phyloP scores from a whole-genome alignment of 2,329 filamentous ascomycete genomes.

The Sordariomycetes sp. region DNA sequence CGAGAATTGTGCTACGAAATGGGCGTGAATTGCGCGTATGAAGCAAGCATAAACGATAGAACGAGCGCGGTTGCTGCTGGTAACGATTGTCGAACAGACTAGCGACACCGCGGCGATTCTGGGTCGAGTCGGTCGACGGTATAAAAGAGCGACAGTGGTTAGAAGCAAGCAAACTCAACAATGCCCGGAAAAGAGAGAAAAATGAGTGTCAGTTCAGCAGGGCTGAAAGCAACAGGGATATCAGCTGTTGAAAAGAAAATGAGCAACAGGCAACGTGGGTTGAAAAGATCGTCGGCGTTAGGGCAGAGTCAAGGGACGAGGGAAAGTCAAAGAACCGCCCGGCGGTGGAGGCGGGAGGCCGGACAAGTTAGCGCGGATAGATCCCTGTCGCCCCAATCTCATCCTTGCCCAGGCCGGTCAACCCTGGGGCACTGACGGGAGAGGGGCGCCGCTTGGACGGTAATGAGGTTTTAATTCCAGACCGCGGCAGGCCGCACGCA shows the following conservation, averaged over 20 bases:
- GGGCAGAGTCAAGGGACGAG: background rate
- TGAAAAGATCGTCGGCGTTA: background rate
- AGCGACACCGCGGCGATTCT: background rate
- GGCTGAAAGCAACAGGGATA: background rate
- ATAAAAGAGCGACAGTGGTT: background rate
- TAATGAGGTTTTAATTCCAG: conserved; percentile 1
- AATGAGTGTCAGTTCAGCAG: background rate
- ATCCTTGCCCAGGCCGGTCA: background rate
- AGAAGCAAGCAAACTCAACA: background rate
- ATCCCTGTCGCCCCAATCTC: conserved; percentile 1
- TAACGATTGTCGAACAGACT: background rate
- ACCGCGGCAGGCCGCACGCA: background rate
- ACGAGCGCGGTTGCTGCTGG: background rate
- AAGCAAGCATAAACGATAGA: background rate
- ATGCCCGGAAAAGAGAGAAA: background rate
- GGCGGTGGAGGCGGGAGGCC: background rate
- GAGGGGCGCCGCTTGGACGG: background rate
- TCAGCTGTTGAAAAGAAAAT: background rate
- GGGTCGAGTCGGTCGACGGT: background rate
- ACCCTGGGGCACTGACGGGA: background rate
- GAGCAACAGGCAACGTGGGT: background rate
- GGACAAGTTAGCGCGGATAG: background rate
- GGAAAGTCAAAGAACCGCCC: background rate
- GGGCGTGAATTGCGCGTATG: background rate
- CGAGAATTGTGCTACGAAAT: background rate